A percentile compares a stretch with the other conserved stretches of the same genome.
Conservation (phyloP, 2,329 filamentous ascomycete species). For the Colletotrichum sp. region DNA sequence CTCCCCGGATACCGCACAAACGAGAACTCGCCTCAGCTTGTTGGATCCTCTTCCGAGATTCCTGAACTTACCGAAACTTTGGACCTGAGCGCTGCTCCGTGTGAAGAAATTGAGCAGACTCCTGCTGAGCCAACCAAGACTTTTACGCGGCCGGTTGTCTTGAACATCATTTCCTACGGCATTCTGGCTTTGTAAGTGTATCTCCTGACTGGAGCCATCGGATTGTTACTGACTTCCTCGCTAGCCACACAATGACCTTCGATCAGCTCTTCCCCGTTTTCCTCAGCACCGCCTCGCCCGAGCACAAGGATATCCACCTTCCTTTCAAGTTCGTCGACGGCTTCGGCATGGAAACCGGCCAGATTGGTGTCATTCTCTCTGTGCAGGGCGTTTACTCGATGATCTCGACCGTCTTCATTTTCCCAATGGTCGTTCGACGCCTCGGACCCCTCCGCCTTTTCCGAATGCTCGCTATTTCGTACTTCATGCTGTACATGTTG, state of each 20-base stretch:
- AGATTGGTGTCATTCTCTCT: constrained; percentile 87
- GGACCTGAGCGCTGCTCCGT: constrained; percentile 28
- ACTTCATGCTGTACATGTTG: constrained; percentile 85
- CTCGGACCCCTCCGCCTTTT: constrained; percentile 84
- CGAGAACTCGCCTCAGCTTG: constrained; percentile 57
- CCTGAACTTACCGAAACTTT: constrained; percentile 37
- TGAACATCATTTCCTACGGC: constrained; percentile 89
- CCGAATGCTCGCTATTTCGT: constrained; percentile 78
- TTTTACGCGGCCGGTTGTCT: constrained; percentile 84
- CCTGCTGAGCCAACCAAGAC: constrained; percentile 46
- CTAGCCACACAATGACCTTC: constrained; percentile 93
- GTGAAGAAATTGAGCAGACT: background rate
- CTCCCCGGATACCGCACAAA: constrained; percentile 73
- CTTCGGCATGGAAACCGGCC: constrained; percentile 81
- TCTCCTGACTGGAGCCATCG: constrained; percentile 12
- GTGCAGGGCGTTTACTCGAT: constrained; percentile 91
- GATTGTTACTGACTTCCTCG: constrained; percentile 22
- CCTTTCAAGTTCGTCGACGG: constrained; percentile 92
- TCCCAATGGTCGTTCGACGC: constrained; percentile 76
- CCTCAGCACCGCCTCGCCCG: constrained; percentile 70
- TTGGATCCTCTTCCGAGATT: constrained; percentile 34
- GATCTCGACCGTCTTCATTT: constrained; percentile 82
- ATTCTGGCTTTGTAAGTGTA: constrained; percentile 89
- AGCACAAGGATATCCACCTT: constrained; percentile 49
- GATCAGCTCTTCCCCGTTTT: constrained; percentile 94